Evolutionary conservation across 1,284 basidiomycete species (phyloP), one percentile per base, ranked within the genome.

Genomic region (Fomitopsis betulina): DNA sequence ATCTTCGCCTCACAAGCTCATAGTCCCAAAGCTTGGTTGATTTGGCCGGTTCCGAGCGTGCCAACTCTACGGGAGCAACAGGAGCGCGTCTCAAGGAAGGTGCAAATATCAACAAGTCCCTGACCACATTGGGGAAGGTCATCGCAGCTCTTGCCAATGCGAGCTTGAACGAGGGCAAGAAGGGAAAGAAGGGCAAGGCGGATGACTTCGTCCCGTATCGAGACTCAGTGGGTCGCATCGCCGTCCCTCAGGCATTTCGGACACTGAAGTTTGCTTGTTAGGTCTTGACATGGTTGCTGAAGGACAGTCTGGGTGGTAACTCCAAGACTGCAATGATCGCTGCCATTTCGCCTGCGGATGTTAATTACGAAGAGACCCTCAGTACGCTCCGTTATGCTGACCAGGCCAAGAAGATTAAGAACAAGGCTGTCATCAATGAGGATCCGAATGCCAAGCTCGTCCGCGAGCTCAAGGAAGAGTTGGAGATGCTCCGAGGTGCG

Each of bases 401-500:
- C 78, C 94, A 93, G 71, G 96, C 96, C 27, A 99, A 99, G 87
- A 97, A 96, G 86, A 99, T 99, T 79, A 97, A 96, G 87, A 99
- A 98, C 75, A 97, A 98, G 79, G 96, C 96, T 17, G 86, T 98
- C 54, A 93, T 99, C 66, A 99, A 99, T 74, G 96, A 99, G 75
- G 96, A 99, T 80, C 96, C 97, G 19, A 99, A 98, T 69, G 96
- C 96, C 70, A 98, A 94, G 78, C 87, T 98, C 58, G 96, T 98
- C 57, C 91, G 96, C 54, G 96, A 98, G 75, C 89, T 98, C 71
- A 98, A 98, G 75, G 96, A 98, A 76, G 97, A 99, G 75, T 79
- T 99, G 50, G 94, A 97, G 73, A 80, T 90, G 79, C 85, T 93
- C 54, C 79, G 90, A 78, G 84, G 92, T 91, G 72, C 15, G 23